Percentiles rank a stretch among this genome's conserved stretches.
Conservation (phyloP, 495 filamentous ascomycete genomes). For the Poronia punctata region DNA sequence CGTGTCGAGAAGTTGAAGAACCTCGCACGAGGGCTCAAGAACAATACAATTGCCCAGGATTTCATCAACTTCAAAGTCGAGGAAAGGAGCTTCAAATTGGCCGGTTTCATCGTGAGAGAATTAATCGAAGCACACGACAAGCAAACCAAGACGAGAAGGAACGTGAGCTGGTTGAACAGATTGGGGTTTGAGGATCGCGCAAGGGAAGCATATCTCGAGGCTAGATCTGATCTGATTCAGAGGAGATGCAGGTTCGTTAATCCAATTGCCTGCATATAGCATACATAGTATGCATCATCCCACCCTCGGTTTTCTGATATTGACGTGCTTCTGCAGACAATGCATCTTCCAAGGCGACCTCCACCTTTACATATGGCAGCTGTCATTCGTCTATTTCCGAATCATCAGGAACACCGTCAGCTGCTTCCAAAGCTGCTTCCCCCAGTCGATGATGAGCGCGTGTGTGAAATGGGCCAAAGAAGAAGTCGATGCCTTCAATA, state of each 20-base stretch:
- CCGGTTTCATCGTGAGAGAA: conserved; percentile 63
- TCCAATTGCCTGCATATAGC: not conserved
- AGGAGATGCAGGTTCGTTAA: conserved; percentile 68
- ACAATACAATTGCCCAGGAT: conserved; percentile 77
- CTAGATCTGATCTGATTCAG: conserved; percentile 65
- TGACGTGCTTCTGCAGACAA: conserved; percentile 51
- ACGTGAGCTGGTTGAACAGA: conserved; percentile 74
- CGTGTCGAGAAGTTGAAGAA: conserved; percentile 76
- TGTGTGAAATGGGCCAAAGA: conserved; percentile 96
- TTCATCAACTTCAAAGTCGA: conserved; percentile 85
- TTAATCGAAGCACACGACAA: conserved; percentile 68
- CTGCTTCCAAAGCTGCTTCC: conserved; percentile 86
- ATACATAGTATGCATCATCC: not conserved
- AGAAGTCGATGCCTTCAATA: conserved; percentile 84
- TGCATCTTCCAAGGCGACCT: conserved; percentile 92
- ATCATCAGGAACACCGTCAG: conserved; percentile 85
- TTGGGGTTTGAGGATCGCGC: conserved; percentile 88
- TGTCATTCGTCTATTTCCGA: conserved; percentile 95
- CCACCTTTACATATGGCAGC: conserved; percentile 83
- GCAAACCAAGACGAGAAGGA: conserved; percentile 57
- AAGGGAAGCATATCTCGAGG: conserved; percentile 75
- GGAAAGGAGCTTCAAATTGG: conserved; percentile 74
- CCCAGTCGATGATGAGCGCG: conserved; percentile 75
- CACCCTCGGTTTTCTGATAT: conserved; percentile 14
- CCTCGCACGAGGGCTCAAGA: conserved; percentile 70